Evolutionary conservation across 2,329 filamentous ascomycete species (phyloP), one percentile per base, ranked within the genome.

Genomic region (Scedosporium boydii): DNA sequence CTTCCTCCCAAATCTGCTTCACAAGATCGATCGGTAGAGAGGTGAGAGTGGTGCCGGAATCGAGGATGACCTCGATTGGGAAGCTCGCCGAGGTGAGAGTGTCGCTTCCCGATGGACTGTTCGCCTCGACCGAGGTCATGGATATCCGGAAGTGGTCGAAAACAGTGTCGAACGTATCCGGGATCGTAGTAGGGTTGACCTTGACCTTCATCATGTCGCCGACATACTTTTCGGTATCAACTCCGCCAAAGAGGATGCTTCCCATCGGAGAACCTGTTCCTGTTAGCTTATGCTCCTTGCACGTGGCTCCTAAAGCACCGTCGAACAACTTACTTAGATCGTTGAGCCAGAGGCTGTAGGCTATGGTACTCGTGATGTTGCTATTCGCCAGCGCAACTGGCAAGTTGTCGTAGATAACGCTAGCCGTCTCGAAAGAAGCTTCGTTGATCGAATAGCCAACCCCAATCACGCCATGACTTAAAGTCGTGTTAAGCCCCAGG

Each of bases 231-330:
- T 81, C 82, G 0, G 84, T 89, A 70, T 93, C 89, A 63, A 93
- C 85, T n/a, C 89, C 90, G 46, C 90, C 90, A 67, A 93, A 95
- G 1, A 93, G 77, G 64, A 93, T 87, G 67, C 78, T 87, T 42
- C 90, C 90, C 1, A 81, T 86, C 64, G 80, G 86, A 0, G 88
- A 74, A 63, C 78, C 78, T 72, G 66, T 60, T 26, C 42, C 7
- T 12, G 3, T 38, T 38, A 38, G 10, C 34, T 12, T 38, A 38
- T 12, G 34, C 34, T 38, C 34, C 34, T 38, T 38, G 10, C 34
- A 10, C 34, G 34, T 38, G 34, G 34, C 34, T 38, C 34, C 18
- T 23, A 69, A 69, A 55, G 67, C 68, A 62, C 44, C 67, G 57
- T 21, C 23, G 12, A 42, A 61, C 16, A 16, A 65, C 69, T 21